Evolutionary conservation across 495 filamentous ascomycete genomes (phyloP).

Genomic region (Penicillium longicatenatum): DNA sequence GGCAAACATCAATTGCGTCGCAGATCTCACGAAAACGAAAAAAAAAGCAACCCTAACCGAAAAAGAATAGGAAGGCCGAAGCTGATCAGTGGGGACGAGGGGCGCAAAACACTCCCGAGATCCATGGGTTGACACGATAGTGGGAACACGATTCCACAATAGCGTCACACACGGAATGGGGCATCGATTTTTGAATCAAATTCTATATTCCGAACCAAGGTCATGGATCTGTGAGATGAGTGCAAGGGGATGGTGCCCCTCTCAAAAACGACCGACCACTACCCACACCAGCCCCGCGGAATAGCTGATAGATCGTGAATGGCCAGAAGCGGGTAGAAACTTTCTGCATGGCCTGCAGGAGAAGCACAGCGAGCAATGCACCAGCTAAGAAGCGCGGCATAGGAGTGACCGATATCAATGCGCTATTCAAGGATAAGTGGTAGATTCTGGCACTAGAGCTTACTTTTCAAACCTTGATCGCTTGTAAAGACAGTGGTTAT

Average conservation of each 20-base stretch:
- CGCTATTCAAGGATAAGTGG: neutral
- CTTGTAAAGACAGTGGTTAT: neutral
- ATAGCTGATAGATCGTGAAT: neutral
- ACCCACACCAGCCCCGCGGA: neutral
- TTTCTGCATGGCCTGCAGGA: neutral
- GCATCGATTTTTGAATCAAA: too few species aligned
- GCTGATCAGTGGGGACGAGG: conserved; percentile 1
- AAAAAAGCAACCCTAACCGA: neutral
- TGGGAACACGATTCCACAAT: conserved; percentile 4
- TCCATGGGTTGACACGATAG: neutral
- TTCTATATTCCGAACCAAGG: too few species aligned
- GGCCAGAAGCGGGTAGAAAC: neutral
- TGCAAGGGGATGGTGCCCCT: neutral
- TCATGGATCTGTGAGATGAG: neutral
- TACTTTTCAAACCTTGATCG: neutral
- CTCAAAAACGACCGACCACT: neutral
- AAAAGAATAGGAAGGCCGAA: conserved; percentile 1
- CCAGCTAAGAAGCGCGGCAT: neutral
- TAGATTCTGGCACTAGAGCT: neutral
- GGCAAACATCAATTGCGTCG: neutral
- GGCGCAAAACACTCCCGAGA: neutral
- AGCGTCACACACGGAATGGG: neutral
- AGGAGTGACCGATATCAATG: neutral
- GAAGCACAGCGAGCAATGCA: neutral
- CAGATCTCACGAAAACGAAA: neutral